Conservation (phyloP, 1,139 yeast species). For the Debaryomyces sp. region DNA sequence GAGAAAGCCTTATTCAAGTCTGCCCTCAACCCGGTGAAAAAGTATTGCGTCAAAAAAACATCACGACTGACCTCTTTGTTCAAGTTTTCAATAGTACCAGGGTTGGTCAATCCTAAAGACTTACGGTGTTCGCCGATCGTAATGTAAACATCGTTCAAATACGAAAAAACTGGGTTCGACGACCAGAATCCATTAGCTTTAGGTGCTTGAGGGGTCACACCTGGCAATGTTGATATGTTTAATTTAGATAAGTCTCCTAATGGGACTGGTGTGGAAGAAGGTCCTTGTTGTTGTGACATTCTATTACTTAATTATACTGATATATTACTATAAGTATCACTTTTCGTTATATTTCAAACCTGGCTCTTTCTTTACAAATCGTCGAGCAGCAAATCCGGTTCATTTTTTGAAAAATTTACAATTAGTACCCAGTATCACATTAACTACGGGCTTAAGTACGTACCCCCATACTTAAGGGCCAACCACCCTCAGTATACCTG, state of each 20-base stretch:
- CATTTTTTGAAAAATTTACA: constrained; percentile 9
- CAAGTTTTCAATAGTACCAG: constrained; percentile 94
- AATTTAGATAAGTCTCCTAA: constrained; percentile 59
- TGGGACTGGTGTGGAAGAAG: constrained; percentile 32
- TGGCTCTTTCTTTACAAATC: constrained; percentile 4
- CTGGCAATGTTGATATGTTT: constrained; percentile 59
- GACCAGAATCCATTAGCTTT: constrained; percentile 70
- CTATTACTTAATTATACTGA: background rate
- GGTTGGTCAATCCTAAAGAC: constrained; percentile 81
- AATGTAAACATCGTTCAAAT: constrained; percentile 74
- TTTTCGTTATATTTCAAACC: background rate
- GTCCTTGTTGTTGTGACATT: constrained; percentile 12
- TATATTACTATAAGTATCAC: constrained; percentile 2
- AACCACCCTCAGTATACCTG: constrained; percentile 13
- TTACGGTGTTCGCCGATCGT: constrained; percentile 77
- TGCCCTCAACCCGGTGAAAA: constrained; percentile 95
- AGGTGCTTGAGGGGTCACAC: constrained; percentile 53
- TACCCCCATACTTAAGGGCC: background rate
- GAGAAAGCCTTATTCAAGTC: constrained; percentile 92
- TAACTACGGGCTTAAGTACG: constrained; percentile 7
- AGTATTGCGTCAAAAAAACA: constrained; percentile 85
- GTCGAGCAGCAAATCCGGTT: constrained; percentile 8
- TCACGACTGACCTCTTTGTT: constrained; percentile 93
- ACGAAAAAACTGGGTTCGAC: constrained; percentile 82
- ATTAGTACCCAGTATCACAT: constrained; percentile 5